Percentiles rank a stretch among this genome's conserved stretches.
phyloP scores from a whole-genome alignment of 768 basidiomycete genomes.

The Russula abietina region DNA sequence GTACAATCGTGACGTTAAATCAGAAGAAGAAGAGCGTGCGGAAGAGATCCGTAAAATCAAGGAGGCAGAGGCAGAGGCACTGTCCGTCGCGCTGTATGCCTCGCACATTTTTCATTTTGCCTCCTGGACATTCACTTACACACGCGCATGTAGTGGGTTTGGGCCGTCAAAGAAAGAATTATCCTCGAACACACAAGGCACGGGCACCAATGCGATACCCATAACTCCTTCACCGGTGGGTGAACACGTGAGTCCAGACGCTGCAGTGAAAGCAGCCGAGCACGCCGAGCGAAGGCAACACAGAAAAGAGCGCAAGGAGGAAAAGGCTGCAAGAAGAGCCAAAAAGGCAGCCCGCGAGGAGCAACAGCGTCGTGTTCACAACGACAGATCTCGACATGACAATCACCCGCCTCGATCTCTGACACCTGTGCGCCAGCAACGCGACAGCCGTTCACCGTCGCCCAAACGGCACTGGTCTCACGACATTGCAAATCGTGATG shows the following conservation, averaged over 20 bases:
- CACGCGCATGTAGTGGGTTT: constrained; percentile 52
- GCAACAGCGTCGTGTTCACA: constrained; percentile 19
- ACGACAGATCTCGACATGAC: constrained; percentile 7
- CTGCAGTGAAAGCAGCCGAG: constrained; percentile 26
- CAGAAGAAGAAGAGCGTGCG: constrained; percentile 40
- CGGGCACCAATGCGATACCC: constrained; percentile 32
- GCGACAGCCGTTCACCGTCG: constrained; percentile 14
- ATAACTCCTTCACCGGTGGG: constrained; percentile 18
- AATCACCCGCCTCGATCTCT: constrained; percentile 33
- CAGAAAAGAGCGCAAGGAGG: constrained; percentile 54
- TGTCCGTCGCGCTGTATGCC: constrained; percentile 70
- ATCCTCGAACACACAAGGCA: constrained; percentile 24
- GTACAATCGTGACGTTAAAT: constrained; percentile 66
- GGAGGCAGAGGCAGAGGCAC: constrained; percentile 83
- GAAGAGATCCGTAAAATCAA: constrained; percentile 82
- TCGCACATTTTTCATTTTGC: background rate
- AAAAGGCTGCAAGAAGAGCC: constrained; percentile 53
- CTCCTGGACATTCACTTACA: background rate
- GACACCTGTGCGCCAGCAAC: constrained; percentile 8
- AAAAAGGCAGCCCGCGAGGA: constrained; percentile 32
- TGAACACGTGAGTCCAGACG: constrained; percentile 17
- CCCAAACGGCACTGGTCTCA: constrained; percentile 10
- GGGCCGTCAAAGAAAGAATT: constrained; percentile 42
- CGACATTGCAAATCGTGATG: constrained; percentile 2
- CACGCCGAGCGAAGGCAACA: constrained; percentile 33